Evolutionary conservation across 345 rosid species (phyloP).

Genomic region (Populus tremula): DNA sequence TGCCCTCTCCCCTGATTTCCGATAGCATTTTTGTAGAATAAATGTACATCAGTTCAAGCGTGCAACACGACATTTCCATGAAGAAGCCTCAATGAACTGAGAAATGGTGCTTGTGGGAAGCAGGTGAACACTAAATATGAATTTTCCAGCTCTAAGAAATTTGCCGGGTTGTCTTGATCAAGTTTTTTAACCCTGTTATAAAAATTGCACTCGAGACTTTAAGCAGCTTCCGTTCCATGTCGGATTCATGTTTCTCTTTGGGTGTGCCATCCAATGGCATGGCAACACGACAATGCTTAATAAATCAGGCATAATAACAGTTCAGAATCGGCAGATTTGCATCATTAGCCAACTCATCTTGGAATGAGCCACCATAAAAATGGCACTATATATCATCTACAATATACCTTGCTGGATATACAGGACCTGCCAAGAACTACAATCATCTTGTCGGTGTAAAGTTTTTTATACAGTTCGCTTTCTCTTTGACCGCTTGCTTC

Average conservation of each 20-base stretch:
- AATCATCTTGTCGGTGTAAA: conserved; percentile 18
- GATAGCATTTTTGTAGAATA: background rate
- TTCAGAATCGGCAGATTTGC: conserved; percentile 6
- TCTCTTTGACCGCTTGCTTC: conserved; percentile 85
- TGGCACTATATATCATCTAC: conserved; percentile 36
- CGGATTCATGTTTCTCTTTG: background rate
- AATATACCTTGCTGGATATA: conserved; percentile 32
- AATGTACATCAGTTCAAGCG: background rate
- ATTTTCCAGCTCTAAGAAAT: background rate
- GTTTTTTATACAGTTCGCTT: conserved; percentile 67
- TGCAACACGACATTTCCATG: background rate
- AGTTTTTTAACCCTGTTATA: background rate
- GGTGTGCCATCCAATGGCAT: background rate
- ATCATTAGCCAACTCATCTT: conserved; percentile 21
- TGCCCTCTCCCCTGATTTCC: background rate
- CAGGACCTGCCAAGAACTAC: conserved; percentile 44
- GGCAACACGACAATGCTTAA: conserved; percentile 9
- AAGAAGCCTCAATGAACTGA: background rate
- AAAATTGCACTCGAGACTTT: background rate
- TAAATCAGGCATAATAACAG: conserved; percentile 1
- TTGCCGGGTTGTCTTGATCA: background rate
- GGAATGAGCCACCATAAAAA: conserved; percentile 39
- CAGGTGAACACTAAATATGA: background rate
- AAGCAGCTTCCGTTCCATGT: background rate
- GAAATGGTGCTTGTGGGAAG: background rate